A percentile compares a stretch with the other conserved stretches of the same genome.
Evolutionary conservation across 2,329 filamentous ascomycete genomes (phyloP).

Genomic region (Colletotrichum scovillei): DNA sequence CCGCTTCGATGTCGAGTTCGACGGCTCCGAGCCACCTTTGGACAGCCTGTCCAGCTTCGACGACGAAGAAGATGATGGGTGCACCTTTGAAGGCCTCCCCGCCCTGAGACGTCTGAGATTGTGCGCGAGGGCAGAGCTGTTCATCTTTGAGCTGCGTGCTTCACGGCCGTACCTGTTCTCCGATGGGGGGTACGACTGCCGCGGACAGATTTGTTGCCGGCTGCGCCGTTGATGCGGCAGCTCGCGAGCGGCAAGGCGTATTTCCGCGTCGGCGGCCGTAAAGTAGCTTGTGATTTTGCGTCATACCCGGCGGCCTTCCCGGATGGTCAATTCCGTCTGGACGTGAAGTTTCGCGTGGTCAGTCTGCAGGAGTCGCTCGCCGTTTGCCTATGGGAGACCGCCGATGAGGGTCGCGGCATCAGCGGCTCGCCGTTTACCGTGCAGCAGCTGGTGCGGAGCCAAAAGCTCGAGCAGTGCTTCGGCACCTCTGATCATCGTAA

Average conservation of each 20-base stretch:
- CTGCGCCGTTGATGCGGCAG: neutral
- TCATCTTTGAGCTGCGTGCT: slow-evolving; percentile 4
- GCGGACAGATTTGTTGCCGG: neutral
- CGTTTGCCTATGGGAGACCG: neutral
- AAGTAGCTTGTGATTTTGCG: neutral
- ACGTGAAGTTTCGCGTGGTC: slow-evolving; percentile 2
- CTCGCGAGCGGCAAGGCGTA: neutral
- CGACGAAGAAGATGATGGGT: neutral
- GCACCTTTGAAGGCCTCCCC: slow-evolving; percentile 5
- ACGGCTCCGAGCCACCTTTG: neutral
- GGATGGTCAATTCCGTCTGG: neutral
- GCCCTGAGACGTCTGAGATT: neutral
- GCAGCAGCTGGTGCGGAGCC: neutral
- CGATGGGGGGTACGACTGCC: neutral
- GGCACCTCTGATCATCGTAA: neutral
- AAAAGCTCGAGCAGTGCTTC: slow-evolving; percentile 16
- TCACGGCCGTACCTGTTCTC: neutral
- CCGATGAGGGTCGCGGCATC: neutral
- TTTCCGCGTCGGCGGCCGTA: neutral
- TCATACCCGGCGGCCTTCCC: neutral
- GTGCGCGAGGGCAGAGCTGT: slow-evolving; percentile 4
- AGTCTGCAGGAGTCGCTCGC: too few species aligned
- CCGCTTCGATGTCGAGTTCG: slow-evolving; percentile 5
- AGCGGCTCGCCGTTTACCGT: neutral
- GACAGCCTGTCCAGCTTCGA: slow-evolving; percentile 10